Base-by-base conservation (phyloP, 2,329 filamentous ascomycete species). In the Cephalotrichum gorgonifer region DNA sequence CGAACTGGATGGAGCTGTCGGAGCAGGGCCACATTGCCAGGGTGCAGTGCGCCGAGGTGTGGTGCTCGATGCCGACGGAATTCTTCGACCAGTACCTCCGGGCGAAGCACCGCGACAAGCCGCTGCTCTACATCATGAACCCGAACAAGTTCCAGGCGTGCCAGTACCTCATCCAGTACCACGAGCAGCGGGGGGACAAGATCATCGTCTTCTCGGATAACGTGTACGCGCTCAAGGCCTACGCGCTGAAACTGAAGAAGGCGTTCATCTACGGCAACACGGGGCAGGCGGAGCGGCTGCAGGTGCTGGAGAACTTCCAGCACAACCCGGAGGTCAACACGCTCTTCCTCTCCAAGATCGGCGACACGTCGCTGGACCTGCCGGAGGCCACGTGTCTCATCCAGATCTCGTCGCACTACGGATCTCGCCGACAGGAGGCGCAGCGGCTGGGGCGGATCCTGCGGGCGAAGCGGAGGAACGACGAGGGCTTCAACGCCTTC, bases 131-230 rank as follows among this genome's bases (percentile, higher is more conserved):
- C 58, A 94, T 94, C 55, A 97, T 98, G 90, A 98, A 98, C 59
- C 93, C 93, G 1, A 78, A 85, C 56, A 98, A 98, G 66, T 95
- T 96, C 63, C 93, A 97, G 65, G 90, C 91, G 1, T 95, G 89
- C 58, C 91, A 98, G 62, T 97, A 93, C 61, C 75, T 98, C n/a
- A 97, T 98, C 62, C 87, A 97, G 64, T 97, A 95, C 61, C 93
- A 98, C 65, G 91, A 97, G 66, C 83, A 82, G 49, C 80, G 93
- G 52, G 91, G 93, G 28, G 93, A 97, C 71, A 97, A 97, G 67
- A 89, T 97, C 57, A 97, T 97, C 54, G 91, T 98, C 41, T 97
- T 97, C 64, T 95, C 89, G 0, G 93, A 98, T 64, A 96, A 97
- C 56, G 88, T 98, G 38, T 97, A 93, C 60, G 91, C 93, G 0